Conservation (phyloP, 176 grass and related monocot genomes). For the Luzula sylvatica region DNA sequence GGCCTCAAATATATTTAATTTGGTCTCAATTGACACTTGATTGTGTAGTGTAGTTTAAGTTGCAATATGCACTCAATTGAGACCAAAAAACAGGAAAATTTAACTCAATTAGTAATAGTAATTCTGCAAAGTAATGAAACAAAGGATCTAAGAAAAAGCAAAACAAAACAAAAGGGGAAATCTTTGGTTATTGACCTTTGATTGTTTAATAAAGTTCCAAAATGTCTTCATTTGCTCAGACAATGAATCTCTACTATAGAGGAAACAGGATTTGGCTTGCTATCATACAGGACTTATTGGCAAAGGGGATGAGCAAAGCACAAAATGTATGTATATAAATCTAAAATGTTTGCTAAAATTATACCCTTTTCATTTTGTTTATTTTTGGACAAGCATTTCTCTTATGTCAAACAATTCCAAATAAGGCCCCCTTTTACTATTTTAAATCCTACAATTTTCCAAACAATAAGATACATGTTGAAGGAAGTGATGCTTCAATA, state of each 20-base stretch:
- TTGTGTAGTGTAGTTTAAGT: background rate
- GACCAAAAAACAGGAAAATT: too few species aligned
- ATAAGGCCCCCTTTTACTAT: too few species aligned
- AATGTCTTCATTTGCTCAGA: constrained; percentile 34
- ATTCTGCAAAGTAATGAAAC: too few species aligned
- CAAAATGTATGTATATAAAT: constrained; percentile 53
- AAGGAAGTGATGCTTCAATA: constrained; percentile 12
- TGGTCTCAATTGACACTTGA: background rate
- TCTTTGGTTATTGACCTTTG: too few species aligned
- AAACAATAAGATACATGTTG: too few species aligned
- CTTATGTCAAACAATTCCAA: too few species aligned
- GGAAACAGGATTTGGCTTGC: constrained; percentile 59
- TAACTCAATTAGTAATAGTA: too few species aligned
- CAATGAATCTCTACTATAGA: constrained; percentile 59
- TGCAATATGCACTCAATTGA: background rate
- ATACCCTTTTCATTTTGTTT: background rate
- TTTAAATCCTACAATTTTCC: too few species aligned
- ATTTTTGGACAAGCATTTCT: background rate
- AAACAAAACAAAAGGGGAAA: too few species aligned
- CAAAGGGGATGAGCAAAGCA: constrained; percentile 77
- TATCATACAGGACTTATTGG: constrained; percentile 65
- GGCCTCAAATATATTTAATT: too few species aligned
- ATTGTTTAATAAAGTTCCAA: background rate
- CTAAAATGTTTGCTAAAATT: background rate
- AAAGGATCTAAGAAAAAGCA: too few species aligned